Evolutionary conservation across 345 rosid species (phyloP).

Genomic region (Gossypium anomalum): DNA sequence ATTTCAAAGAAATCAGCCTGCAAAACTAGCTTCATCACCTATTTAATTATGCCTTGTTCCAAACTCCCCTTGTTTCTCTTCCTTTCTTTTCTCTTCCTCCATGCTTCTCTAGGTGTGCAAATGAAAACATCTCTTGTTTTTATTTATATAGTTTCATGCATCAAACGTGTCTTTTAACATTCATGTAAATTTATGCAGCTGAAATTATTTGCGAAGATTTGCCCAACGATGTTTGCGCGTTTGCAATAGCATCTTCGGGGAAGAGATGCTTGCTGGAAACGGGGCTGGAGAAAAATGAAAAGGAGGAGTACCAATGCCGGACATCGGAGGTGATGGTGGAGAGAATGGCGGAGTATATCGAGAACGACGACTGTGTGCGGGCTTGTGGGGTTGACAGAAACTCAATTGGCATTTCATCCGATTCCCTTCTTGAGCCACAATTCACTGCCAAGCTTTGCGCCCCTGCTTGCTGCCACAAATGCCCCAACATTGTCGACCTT

Average conservation of each 20-base stretch:
- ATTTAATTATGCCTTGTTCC: conserved; percentile 45
- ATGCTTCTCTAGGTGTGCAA: conserved; percentile 54
- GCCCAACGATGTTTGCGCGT: conserved; percentile 68
- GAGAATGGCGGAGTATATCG: conserved; percentile 65
- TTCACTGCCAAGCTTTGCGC: conserved; percentile 87
- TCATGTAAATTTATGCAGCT: conserved; percentile 24
- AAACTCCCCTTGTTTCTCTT: conserved; percentile 45
- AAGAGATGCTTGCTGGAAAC: conserved; percentile 90
- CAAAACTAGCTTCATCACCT: background rate
- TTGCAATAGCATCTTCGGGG: conserved; percentile 65
- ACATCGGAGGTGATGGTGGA: conserved; percentile 79
- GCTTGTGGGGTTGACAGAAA: conserved; percentile 87
- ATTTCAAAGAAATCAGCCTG: background rate
- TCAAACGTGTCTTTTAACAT: background rate
- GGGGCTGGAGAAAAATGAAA: conserved; percentile 19
- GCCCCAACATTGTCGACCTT: conserved; percentile 95
- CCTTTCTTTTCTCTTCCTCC: conserved; percentile 59
- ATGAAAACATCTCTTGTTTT: background rate
- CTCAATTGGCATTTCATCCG: conserved; percentile 86
- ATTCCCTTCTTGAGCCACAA: conserved; percentile 67
- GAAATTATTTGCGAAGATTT: conserved; percentile 71
- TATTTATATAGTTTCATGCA: background rate
- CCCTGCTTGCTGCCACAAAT: conserved; percentile 53
- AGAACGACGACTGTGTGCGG: conserved; percentile 67
- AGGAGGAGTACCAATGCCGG: conserved; percentile 66